Conservation (phyloP, 495 filamentous ascomycete species). For the Delitschia confertaspora region DNA sequence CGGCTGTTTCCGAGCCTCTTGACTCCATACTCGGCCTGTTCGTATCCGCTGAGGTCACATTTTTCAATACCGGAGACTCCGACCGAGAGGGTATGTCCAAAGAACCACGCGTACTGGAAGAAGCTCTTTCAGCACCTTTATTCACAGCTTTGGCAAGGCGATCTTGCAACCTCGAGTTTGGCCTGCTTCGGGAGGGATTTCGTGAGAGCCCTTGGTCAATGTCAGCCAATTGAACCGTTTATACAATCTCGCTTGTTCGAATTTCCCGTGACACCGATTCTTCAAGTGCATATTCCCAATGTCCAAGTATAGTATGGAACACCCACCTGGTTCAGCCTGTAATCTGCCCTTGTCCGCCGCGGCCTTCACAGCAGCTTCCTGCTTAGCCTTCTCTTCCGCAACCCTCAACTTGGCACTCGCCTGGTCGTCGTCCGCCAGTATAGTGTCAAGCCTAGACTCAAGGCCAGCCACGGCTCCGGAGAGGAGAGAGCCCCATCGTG, state of each 20-base stretch:
- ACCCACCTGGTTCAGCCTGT: slow-evolving; percentile 23
- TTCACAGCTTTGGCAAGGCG: slow-evolving; percentile 63
- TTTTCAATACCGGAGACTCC: slow-evolving; percentile 22
- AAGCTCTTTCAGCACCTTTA: slow-evolving; percentile 26
- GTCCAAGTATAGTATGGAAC: neutral
- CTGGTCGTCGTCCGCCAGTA: slow-evolving; percentile 68
- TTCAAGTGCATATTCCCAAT: neutral
- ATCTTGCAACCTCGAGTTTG: slow-evolving; percentile 77
- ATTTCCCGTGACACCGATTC: neutral
- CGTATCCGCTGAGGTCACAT: slow-evolving; percentile 18
- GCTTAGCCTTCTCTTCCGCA: slow-evolving; percentile 22
- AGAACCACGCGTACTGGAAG: slow-evolving; percentile 21
- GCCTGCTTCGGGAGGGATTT: slow-evolving; percentile 37
- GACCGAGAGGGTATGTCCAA: slow-evolving; percentile 26
- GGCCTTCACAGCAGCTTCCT: slow-evolving; percentile 19
- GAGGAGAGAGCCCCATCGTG: slow-evolving; percentile 76
- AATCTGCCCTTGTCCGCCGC: slow-evolving; percentile 24
- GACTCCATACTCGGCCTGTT: slow-evolving; percentile 28
- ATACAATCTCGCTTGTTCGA: neutral
- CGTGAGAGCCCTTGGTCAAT: slow-evolving; percentile 21
- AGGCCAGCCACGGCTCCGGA: slow-evolving; percentile 88
- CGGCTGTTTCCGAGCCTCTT: slow-evolving; percentile 18
- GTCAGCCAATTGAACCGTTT: slow-evolving; percentile 1
- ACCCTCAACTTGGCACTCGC: slow-evolving; percentile 32
- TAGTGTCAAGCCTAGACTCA: slow-evolving; percentile 85